Conservation (phyloP, 768 basidiomycete species). For the Roridomyces roridus region DNA sequence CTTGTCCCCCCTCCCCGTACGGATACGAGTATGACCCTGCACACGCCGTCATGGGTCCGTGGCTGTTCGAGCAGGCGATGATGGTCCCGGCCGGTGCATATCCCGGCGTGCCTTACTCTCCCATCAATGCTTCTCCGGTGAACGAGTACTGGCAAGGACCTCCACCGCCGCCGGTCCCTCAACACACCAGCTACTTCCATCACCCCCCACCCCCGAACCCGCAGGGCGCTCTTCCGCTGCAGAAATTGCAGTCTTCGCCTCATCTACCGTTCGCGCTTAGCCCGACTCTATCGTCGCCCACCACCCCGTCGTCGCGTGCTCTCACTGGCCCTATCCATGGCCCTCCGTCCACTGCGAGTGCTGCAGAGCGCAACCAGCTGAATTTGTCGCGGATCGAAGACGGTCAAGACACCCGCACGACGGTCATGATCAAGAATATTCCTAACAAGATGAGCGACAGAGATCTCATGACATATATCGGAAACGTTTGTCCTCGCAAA, state of each 20-base stretch:
- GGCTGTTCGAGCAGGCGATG: constrained; percentile 37
- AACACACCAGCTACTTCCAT: constrained; percentile 14
- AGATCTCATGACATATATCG: constrained; percentile 72
- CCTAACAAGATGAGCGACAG: constrained; percentile 90
- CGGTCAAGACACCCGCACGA: constrained; percentile 81
- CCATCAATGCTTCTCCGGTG: neutral
- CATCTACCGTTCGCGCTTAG: constrained; percentile 8
- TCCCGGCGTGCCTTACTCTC: constrained; percentile 10
- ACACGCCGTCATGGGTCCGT: constrained; percentile 20
- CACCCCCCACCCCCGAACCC: constrained; percentile 17
- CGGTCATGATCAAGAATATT: constrained; percentile 92
- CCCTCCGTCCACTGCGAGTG: neutral
- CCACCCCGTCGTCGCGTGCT: neutral
- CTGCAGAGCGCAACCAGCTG: constrained; percentile 58
- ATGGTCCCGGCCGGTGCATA: constrained; percentile 19
- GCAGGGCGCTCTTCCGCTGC: constrained; percentile 14
- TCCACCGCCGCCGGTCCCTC: constrained; percentile 11
- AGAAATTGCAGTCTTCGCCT: constrained; percentile 11
- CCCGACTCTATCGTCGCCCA: constrained; percentile 3
- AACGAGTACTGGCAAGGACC: constrained; percentile 24
- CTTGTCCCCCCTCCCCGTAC: constrained; percentile 17
- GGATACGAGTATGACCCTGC: constrained; percentile 20
- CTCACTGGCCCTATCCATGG: neutral
- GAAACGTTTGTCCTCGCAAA: constrained; percentile 71
- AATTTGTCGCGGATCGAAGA: constrained; percentile 76